Evolutionary conservation across 2,329 filamentous ascomycete species (phyloP), one percentile per base, ranked within the genome.

Genomic region (Cephalotrichum gorgonifer): DNA sequence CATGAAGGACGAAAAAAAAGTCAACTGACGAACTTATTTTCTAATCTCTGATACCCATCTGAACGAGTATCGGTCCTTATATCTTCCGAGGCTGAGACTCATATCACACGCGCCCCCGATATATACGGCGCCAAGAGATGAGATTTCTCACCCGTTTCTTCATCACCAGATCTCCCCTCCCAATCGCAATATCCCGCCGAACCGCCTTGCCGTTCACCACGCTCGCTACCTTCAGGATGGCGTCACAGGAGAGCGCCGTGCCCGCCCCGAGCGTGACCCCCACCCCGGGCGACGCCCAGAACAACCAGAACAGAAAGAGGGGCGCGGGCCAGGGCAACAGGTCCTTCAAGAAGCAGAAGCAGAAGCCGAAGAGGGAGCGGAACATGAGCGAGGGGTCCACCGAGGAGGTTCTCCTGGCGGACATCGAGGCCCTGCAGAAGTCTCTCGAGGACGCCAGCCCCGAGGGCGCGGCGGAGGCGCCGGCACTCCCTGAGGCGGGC

Each of bases 401-500:
- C 20, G 84, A 88, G 52, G 81, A 88, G 58, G 79, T 88, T 43
- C 69, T 88, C 43, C 68, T 75, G 44, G 64, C 73, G 45, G 85
- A 88, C 59, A 72, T 88, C 43, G 68, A 78, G 47, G 69, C 71
- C 3, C 63, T 84, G 23, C 64, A 78, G 43, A 51, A 51, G 45
- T 31, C 60, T 5, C 57, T 60, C 20, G 54, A 55, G 23, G 54
- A 59, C 57, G 54, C 54, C 33, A 60, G 63, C 6, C 60, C 62
- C 4, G 30, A 46, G 15, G 62, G 58, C 22, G 53, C 23, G 3
- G 31, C 15, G 2, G 27, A 22, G 17, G 53, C 56, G 6, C 62
- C 64, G 25, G 50, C 61, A 1, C 67, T 89, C 2, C 85, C 86
- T 2, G 78, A 83, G 55, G 72, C 73, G 35, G 85, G 85, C 51